A percentile compares a stretch with the other conserved stretches of the same genome.
phyloP scores from a whole-genome alignment of 2,329 filamentous ascomycete species.

The Hypoxylon sp. region DNA sequence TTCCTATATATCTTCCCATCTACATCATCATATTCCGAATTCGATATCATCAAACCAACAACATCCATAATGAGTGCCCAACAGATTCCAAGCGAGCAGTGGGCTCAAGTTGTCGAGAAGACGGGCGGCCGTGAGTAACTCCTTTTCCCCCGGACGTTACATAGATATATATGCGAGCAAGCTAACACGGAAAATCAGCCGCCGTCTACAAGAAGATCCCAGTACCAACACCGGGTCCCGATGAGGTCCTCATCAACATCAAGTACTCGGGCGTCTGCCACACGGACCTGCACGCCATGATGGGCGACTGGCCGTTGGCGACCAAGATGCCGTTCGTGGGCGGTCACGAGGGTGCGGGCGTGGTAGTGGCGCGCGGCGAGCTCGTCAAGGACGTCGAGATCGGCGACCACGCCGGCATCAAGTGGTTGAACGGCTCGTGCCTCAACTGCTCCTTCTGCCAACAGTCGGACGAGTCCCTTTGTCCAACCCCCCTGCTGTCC shows the following conservation, averaged over 20 bases:
- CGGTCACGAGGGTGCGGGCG: slow-evolving; percentile 82
- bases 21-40: neutral
- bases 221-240: slow-evolving; percentile 82
- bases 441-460: slow-evolving; percentile 86
- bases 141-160: slow-evolving; percentile 41
- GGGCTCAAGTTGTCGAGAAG: slow-evolving; percentile 91
- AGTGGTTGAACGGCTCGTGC: slow-evolving; percentile 93
- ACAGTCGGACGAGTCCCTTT: slow-evolving; percentile 84
- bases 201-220: slow-evolving; percentile 83
- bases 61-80: slow-evolving; percentile 55
- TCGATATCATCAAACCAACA: slow-evolving; percentile 2
- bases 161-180: neutral
- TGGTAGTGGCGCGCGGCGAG: slow-evolving; percentile 83
- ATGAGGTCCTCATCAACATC: slow-evolving; percentile 92
- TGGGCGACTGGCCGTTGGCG: slow-evolving; percentile 89
- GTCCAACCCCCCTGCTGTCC: slow-evolving; percentile 78
- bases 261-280: slow-evolving; percentile 93
- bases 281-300: slow-evolving; percentile 83
- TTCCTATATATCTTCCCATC: neutral
- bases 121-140: slow-evolving; percentile 74
- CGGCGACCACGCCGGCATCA: slow-evolving; percentile 88
- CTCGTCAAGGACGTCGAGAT: slow-evolving; percentile 82
- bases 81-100: slow-evolving; percentile 83
- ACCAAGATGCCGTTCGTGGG: slow-evolving; percentile 88
- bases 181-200: slow-evolving; percentile 55